Evolutionary conservation across 345 rosid species (phyloP), one percentile per base, ranked within the genome.

Genomic region (Anacardium occidentale): DNA sequence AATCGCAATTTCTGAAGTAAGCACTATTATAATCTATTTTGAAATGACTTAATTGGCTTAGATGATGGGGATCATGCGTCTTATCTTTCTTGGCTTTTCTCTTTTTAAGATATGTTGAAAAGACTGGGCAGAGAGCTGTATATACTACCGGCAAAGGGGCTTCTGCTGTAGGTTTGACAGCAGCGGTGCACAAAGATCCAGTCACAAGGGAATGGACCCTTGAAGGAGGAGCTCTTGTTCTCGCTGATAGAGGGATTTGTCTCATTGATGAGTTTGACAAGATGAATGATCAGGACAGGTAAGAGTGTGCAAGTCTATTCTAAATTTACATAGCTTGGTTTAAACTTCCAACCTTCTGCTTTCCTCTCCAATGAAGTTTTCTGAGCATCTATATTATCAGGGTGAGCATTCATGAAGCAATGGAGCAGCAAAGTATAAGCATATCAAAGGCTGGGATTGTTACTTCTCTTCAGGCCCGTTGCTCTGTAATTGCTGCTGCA

Each of bases 231-330:
- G 98, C 99, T 71, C 99, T 95, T 80, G 99, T 95, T 78, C 89
- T 92, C 60, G 99, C 98, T 53, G 99, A 95, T 76, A 87, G 86
- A 73, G 99, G 99, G 58, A 89, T 95, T 34, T 95, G 99, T 79
- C 96, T 95, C 32, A 95, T 92, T 22, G 99, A 95, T 87, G 99
- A 95, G 83, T 95, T 95, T 77, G 99, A 95, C 83, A 95, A 95
- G 84, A 95, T 95, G 99, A 95, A 91, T 79, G 99, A 95, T 76
- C 97, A 95, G 68, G 99, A 95, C 85, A 91, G 99, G 99, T 92
- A 76, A 71, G 79, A 15, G 32, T 75, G 62, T 45, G 29, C 68
- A 52, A 52, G 26, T 60, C 57, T 42, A 24, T 12, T 60, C 52
- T 61, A 24, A 34, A 57, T 68, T 37, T 44, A 10, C 50, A 25